Evolutionary conservation across 345 rosid genomes (phyloP).

Genomic region (Sisymbrium altissimum): DNA sequence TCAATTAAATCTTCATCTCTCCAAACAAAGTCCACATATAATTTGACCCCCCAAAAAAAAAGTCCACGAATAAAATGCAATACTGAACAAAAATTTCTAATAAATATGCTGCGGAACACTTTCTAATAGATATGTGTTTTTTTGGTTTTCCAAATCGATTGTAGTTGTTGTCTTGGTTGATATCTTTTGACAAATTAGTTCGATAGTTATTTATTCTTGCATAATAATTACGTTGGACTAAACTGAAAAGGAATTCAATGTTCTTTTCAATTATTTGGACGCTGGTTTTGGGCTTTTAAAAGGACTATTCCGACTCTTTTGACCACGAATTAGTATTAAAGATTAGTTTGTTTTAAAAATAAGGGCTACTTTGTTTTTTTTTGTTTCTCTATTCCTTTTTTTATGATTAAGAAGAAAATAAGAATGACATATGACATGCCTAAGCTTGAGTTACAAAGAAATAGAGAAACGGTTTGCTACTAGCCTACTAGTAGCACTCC

Average conservation of each 20-base stretch:
- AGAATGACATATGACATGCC: too few relatives aligned
- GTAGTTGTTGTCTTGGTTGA: background rate
- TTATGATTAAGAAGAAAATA: too few relatives aligned
- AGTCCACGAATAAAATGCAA: background rate
- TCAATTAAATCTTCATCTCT: background rate
- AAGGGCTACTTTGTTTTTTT: too few relatives aligned
- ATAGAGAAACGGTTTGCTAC: too few relatives aligned
- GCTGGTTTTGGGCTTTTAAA: background rate
- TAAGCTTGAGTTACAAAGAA: too few relatives aligned
- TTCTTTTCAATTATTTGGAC: constrained; percentile 4
- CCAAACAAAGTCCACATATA: background rate
- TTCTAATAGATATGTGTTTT: background rate
- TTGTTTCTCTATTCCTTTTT: background rate
- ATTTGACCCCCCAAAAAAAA: too few relatives aligned
- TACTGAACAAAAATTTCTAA: background rate
- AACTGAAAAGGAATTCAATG: background rate
- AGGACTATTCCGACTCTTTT: constrained; percentile 9
- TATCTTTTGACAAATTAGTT: constrained; percentile 6
- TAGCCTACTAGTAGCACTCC: background rate
- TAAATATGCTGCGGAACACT: background rate
- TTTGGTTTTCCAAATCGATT: background rate
- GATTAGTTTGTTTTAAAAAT: too few relatives aligned
- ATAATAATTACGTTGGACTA: constrained; percentile 22
- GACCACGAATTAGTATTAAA: background rate
- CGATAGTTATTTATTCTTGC: background rate